Evolutionary conservation across 2,329 filamentous ascomycete genomes (phyloP).

Genomic region (Alternaria novae-zelandiae): DNA sequence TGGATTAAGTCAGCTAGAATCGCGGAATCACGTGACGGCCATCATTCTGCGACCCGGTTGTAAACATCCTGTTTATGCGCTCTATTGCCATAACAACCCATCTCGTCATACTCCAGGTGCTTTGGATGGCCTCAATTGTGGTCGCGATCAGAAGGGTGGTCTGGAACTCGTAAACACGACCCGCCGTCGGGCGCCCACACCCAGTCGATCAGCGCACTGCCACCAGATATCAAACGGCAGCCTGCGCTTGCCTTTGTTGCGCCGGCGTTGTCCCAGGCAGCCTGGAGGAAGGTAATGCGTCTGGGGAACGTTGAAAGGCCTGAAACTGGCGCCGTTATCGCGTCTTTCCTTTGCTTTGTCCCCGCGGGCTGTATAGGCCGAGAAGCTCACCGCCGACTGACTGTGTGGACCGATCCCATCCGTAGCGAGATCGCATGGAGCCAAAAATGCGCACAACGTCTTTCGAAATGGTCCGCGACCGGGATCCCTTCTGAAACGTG

Average conservation of each 20-base stretch:
- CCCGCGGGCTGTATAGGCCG: constrained; percentile 29
- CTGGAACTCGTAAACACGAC: constrained; percentile 16
- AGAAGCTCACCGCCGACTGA: constrained; percentile 44
- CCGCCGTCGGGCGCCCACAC: constrained; percentile 32
- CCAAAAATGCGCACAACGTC: constrained; percentile 21
- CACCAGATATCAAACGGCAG: constrained; percentile 36
- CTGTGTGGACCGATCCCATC: constrained; percentile 32
- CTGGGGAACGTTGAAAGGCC: constrained; percentile 12
- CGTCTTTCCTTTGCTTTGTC: constrained; percentile 37
- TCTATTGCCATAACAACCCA: constrained; percentile 25
- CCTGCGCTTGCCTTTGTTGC: constrained; percentile 18
- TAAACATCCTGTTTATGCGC: constrained; percentile 20
- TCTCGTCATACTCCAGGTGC: constrained; percentile 8
- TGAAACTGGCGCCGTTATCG: constrained; percentile 16
- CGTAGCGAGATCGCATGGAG: constrained; percentile 31
- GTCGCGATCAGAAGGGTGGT: constrained; percentile 23
- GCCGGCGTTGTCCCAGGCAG: constrained; percentile 22
- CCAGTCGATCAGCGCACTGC: constrained; percentile 36
- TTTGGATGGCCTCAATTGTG: constrained; percentile 22
- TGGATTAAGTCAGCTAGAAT: not conserved
- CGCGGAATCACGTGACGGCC: constrained; percentile 23
- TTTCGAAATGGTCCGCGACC: constrained; percentile 30
- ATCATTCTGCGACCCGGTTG: constrained; percentile 9
- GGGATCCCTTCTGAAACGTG: constrained; percentile 19
- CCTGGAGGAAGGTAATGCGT: constrained; percentile 6